Evolutionary conservation across 371 early-diverging fungal species (phyloP).

Genomic region (Saksenaea vasiformis): DNA sequence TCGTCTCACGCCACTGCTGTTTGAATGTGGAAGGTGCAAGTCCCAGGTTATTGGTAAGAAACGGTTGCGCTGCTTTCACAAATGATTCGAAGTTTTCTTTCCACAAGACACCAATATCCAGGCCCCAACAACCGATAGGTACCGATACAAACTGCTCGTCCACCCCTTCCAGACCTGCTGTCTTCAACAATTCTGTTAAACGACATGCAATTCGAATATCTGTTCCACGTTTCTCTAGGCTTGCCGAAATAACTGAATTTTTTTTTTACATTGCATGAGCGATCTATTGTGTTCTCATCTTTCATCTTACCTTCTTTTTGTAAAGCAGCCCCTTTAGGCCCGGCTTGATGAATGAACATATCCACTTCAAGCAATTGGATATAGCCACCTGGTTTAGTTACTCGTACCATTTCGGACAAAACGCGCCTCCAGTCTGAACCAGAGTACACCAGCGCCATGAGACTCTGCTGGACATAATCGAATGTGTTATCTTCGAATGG

Average conservation of each 20-base stretch:
- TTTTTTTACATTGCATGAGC: background rate
- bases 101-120: conserved; percentile 36
- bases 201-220: conserved; percentile 24
- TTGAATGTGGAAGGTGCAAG: conserved; percentile 13
- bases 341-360: conserved; percentile 2
- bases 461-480: conserved; percentile 28
- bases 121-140: conserved; percentile 36
- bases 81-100: conserved; percentile 33
- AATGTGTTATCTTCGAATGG: conserved; percentile 24
- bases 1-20: conserved; percentile 12
- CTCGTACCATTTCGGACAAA: conserved; percentile 23
- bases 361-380: conserved; percentile 14
- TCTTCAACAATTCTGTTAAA: conserved; percentile 16
- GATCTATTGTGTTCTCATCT: background rate
- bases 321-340: conserved; percentile 6
- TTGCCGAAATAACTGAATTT: conserved; percentile 15
- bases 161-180: conserved; percentile 21
- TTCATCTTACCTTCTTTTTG: conserved; percentile 2
- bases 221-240: conserved; percentile 14
- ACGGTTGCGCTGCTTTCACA: conserved; percentile 21
- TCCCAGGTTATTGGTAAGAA: conserved; percentile 15
- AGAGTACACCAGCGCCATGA: conserved; percentile 17
- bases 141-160: conserved; percentile 19
- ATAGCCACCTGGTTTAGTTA: conserved; percentile 28
- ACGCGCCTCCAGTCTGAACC: conserved; percentile 17